A percentile compares a stretch with the other conserved stretches of the same genome.
Evolutionary conservation across 371 early-diverging fungal species (phyloP).

Genomic region (Rhizomucor pusillus): DNA sequence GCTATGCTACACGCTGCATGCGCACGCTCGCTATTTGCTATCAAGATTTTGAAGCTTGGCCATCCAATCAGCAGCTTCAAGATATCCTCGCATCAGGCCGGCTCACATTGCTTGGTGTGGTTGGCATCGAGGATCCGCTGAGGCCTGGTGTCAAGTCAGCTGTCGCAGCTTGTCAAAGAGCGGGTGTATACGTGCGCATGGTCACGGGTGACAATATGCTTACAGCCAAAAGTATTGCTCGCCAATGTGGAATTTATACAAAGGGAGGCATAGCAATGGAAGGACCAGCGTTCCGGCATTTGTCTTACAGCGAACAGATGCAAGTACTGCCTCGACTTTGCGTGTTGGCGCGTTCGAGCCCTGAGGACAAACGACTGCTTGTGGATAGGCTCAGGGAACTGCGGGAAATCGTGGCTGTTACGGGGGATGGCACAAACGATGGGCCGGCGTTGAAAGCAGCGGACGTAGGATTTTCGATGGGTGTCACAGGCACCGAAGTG

Average conservation of each 20-base stretch:
- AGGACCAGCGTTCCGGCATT: conserved; percentile 63
- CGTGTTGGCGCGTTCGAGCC: conserved; percentile 69
- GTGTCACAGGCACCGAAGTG: conserved; percentile 77
- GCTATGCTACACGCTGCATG: conserved; percentile 63
- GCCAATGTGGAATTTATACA: conserved; percentile 64
- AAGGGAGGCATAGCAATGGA: conserved; percentile 64
- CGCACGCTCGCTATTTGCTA: conserved; percentile 73
- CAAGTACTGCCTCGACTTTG: conserved; percentile 63
- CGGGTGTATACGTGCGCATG: conserved; percentile 81
- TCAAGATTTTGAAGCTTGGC: conserved; percentile 62
- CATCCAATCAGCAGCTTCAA: conserved; percentile 22
- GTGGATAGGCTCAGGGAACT: conserved; percentile 60
- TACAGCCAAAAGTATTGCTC: conserved; percentile 72
- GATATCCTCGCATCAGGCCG: conserved; percentile 40
- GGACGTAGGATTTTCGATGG: conserved; percentile 80
- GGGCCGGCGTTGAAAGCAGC: conserved; percentile 75
- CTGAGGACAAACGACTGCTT: conserved; percentile 68
- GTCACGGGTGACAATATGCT: conserved; percentile 77
- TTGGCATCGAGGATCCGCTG: conserved; percentile 75
- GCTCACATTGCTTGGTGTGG: conserved; percentile 54
- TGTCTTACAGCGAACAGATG: conserved; percentile 52
- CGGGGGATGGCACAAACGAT: conserved; percentile 77
- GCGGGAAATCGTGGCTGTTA: conserved; percentile 73
- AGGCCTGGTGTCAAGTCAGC: conserved; percentile 67
- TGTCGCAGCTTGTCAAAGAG: conserved; percentile 61